A percentile compares a stretch with the other conserved stretches of the same genome.
These are phyloP conservation scores for Chrysoporthe deuterocubensis DNA, from an alignment of 2,329 filamentous ascomycete genomes.

Conservation along the genomic window DNA sequence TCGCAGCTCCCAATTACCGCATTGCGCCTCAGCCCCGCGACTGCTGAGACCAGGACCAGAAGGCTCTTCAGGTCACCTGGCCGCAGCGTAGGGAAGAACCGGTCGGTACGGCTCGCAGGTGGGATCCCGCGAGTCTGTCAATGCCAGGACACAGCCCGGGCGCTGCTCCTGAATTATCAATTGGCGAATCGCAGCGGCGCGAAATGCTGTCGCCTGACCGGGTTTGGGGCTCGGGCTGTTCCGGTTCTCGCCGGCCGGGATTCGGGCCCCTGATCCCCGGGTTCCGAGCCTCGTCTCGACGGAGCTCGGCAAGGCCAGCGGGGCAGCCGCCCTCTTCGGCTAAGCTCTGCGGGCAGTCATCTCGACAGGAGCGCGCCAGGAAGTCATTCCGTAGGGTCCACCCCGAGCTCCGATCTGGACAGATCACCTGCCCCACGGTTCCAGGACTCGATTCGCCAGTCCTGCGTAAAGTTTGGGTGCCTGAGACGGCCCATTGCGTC, in stretches of 20 bases:
- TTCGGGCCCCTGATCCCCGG: neutral
- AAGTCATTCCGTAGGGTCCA: constrained; percentile 8
- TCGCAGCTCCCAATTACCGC: neutral
- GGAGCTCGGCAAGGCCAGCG: constrained; percentile 13
- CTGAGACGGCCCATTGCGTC: constrained; percentile 1
- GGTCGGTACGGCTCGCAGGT: constrained; percentile 18
- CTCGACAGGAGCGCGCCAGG: neutral
- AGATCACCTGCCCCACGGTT: constrained; percentile 18
- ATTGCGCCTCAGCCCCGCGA: neutral
- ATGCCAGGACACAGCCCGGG: neutral
- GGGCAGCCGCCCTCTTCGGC: neutral
- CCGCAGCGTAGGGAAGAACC: constrained; percentile 23
- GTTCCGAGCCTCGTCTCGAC: neutral
- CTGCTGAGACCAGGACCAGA: neutral
- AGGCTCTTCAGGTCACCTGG: constrained; percentile 24
- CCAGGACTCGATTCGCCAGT: constrained; percentile 7
- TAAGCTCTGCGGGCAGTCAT: constrained; percentile 4
- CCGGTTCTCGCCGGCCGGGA: constrained; percentile 25
- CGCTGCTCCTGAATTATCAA: constrained; percentile 22
- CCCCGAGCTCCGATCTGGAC: constrained; percentile 26
- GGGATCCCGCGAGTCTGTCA: neutral
- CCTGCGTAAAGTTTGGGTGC: neutral
- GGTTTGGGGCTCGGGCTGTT: neutral
- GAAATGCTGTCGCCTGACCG: constrained; percentile 19
- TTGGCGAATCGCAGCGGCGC: constrained; percentile 23